A percentile compares a stretch with the other conserved stretches of the same genome.
Evolutionary conservation across 805 yeast genomes (phyloP).

Genomic region (Wickerhamiella brachini): DNA sequence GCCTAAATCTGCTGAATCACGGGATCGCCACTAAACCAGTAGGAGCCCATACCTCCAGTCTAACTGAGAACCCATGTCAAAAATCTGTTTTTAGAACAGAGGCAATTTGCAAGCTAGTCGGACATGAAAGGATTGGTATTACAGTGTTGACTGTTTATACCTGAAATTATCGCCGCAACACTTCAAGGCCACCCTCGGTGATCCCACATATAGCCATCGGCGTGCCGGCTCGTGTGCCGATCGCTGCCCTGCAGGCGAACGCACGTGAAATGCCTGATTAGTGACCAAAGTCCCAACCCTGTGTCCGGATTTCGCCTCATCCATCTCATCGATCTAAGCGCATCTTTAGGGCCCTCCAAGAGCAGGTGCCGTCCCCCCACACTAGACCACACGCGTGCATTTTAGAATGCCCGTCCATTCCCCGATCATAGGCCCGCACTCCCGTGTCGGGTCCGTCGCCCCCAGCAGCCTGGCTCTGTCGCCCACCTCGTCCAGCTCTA

Average conservation of each 20-base stretch:
- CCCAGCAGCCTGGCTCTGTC: not conserved
- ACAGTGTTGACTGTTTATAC: too few relatives aligned
- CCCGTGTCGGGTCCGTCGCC: not conserved
- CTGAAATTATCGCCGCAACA: too few relatives aligned
- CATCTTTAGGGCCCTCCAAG: not conserved
- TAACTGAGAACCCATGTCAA: too few relatives aligned
- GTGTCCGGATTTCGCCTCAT: not conserved
- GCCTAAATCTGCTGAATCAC: too few relatives aligned
- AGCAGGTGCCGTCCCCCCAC: not conserved
- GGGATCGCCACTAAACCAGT: too few relatives aligned
- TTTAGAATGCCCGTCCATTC: not conserved
- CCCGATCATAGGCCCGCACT: not conserved
- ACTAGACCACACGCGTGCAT: not conserved
- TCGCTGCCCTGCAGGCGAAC: not conserved
- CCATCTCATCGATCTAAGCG: not conserved
- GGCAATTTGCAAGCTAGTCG: too few relatives aligned
- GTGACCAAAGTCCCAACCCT: not conserved
- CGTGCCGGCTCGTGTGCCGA: not conserved
- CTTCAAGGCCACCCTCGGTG: too few relatives aligned
- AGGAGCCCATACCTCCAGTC: too few relatives aligned
- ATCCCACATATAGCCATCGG: too few relatives aligned
- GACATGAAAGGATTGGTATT: too few relatives aligned
- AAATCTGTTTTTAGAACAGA: too few relatives aligned
- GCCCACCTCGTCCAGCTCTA: not conserved
- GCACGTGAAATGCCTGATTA: not conserved